These are phyloP conservation scores for Backusella circina DNA, from an alignment of 192 early-diverging fungal species.

Conservation along the genomic window DNA sequence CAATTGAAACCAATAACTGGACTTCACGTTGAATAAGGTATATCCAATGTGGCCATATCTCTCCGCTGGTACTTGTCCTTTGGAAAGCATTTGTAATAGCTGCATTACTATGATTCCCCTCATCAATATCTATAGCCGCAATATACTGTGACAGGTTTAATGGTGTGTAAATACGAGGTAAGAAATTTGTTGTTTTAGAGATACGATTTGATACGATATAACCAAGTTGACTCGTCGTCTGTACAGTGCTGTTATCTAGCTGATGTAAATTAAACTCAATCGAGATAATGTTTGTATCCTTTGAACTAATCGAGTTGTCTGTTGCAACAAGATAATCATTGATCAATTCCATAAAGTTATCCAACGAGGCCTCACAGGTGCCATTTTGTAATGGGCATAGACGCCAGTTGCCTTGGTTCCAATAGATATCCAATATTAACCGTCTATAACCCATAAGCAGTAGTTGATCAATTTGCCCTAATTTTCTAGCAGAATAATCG, in stretches of 20 bases:
- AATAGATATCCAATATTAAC: slow-evolving; percentile 28
- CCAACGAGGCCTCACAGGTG: background rate
- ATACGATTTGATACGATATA: background rate
- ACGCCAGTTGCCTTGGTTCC: slow-evolving; percentile 23
- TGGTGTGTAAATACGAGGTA: slow-evolving; percentile 17
- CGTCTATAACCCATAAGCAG: slow-evolving; percentile 18
- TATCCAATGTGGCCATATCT: slow-evolving; percentile 17
- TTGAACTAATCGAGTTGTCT: background rate
- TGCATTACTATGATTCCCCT: background rate
- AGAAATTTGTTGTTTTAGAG: background rate
- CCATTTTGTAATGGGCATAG: slow-evolving; percentile 10
- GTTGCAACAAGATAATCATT: background rate
- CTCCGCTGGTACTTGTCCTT: background rate
- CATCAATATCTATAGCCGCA: background rate
- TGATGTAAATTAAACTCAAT: slow-evolving; percentile 3
- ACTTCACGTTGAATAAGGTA: slow-evolving; percentile 8
- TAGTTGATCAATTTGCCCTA: background rate
- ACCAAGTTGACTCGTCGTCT: background rate
- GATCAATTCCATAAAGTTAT: background rate
- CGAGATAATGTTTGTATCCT: background rate
- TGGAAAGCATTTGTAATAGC: background rate
- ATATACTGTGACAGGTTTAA: slow-evolving; percentile 1
- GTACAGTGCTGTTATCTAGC: background rate
- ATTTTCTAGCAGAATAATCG: slow-evolving; percentile 8
- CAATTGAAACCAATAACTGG: slow-evolving; percentile 23